Base-by-base conservation (phyloP, 2,329 filamentous ascomycete genomes). In the Trichoderma sp. region DNA sequence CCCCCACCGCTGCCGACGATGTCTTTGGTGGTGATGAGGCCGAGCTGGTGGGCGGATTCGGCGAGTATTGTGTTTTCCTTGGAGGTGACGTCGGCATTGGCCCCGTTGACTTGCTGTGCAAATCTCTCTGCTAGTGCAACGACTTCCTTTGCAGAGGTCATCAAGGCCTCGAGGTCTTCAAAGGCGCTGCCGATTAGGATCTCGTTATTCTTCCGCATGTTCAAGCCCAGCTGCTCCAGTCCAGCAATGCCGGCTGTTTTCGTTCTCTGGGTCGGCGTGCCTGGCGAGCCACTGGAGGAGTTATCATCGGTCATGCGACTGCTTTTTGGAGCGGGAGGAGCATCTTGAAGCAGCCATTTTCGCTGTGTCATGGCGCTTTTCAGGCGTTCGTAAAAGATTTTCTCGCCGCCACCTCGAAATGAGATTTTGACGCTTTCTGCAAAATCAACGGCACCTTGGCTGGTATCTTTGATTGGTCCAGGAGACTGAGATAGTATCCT, bases 91-190 rank as follows among this genome's bases (percentile, higher is more conserved):
- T 84, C 86, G 26, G 86, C 87, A 21, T 85, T 86, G 32, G 85
- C 87, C 11, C 84, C 83, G 70, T 87, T 87, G 24, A 82, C 82
- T 75, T 94, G 91, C 14, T 88, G 85, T 1, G 93, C 90, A 74
- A 98, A 95, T 18, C 89, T 89, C 79, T 98, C 95, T 0, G 96
- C 96, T 52, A 99, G 89, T 5, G 94, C 93, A 61, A 98, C 91
- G 59, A 99, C 93, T 77, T 99, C 93, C 77, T 98, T 97, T 5
- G 96, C 96, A 4, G 95, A 97, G 3, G 94, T 93, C 95, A 98
- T 99, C 46, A 99, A 84, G 4, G 96, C 94, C 77, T 98, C 95
- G 0, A 99, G 86, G 76, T 99, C 96, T 77, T 97, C 95, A 75
- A 99, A 99, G 0, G 96, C 94, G 72, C 88, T 94, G 30, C 95